Base-by-base conservation (phyloP, 148 eudicot species). In the Beta vulgaris region DNA sequence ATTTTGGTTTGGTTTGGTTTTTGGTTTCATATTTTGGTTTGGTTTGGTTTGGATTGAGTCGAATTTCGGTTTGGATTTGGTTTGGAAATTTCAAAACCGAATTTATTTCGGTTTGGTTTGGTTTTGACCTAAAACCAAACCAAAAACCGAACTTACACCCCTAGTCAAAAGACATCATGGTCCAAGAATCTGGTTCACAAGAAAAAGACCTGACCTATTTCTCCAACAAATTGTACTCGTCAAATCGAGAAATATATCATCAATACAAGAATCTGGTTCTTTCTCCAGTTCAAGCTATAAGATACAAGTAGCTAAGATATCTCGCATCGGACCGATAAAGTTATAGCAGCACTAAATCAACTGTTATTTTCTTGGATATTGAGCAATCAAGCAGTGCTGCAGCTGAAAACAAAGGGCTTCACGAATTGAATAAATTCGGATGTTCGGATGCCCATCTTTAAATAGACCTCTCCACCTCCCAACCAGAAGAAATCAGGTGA, bases 401-500 rank as follows among this genome's bases (percentile, higher is more conserved):
- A 92, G 72, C 87, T 91, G 73, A 91, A 82, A 70, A 92, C 82
- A 68, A 96, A 96, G 74, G 99, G 99, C 51, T 84, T 89, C 43
- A 84, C 84, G 48, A 80, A 78, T 67, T 80, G 77, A 29, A 96
- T 86, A 78, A 96, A 92, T 77, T 91, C 93, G 4, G 91, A 85
- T 58, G 94, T 92, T 76, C 81, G 86, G 71, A 96, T 88, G 61
- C 98, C 99, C 81, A 89, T 53, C 84, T 96, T 96, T 60, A 92
- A 86, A 83, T 89, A 88, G 62, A 91, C 82, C 80, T 92, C 97
- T 66, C 99, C 98, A 35, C 99, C 99, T 80, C 99, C 98, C 68
- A 96, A 78, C 99, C 99, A 96, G 82, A 96, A 96, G 87, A 86
- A 96, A 63, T 88, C 90, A 6, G 99, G 98, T 69, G 82, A 79